Conservation (phyloP, 163 green algal genomes). For the Scenedesmus sp. region DNA sequence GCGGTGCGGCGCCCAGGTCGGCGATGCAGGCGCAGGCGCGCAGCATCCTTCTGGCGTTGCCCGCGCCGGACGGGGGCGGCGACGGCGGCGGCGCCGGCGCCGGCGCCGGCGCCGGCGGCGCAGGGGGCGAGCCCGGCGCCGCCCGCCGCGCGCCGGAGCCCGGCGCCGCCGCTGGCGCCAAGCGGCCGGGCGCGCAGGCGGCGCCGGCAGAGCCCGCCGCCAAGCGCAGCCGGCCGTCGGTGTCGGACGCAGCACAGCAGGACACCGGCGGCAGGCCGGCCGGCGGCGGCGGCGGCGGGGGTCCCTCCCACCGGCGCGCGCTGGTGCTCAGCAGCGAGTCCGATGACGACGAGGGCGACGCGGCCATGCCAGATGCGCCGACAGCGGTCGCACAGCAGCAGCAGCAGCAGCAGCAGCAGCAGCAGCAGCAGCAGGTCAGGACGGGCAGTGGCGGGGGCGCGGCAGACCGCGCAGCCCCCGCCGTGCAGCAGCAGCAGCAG, state of each 20-base stretch:
- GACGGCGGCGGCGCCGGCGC: neutral
- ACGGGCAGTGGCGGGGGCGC: neutral
- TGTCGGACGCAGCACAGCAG: too few species aligned
- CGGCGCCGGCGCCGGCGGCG: neutral
- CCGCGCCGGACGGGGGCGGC: neutral
- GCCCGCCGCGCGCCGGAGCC: neutral
- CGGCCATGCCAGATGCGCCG: neutral
- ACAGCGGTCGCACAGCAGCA: constrained; percentile 1
- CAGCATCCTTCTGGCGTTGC: constrained; percentile 15
- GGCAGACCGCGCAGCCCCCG: neutral
- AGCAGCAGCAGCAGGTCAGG: neutral
- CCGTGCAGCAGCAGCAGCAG: constrained; percentile 10
- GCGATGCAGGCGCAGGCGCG: constrained; percentile 31
- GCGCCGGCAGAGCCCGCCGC: constrained; percentile 3
- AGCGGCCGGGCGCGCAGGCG: constrained; percentile 9
- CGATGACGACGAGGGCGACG: constrained; percentile 20
- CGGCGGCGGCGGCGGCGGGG: too few species aligned
- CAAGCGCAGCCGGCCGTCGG: neutral
- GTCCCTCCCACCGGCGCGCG: neutral
- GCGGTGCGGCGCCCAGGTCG: constrained; percentile 7
- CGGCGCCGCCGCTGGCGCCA: constrained; percentile 5
- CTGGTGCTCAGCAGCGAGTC: constrained; percentile 10
- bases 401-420: constrained; percentile 22
- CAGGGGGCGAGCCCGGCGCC: neutral
- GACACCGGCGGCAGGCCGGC: too few species aligned